Evolutionary conservation across 768 basidiomycete species (phyloP), one percentile per base, ranked within the genome.

Genomic region (Glaciozyma antarctica): DNA sequence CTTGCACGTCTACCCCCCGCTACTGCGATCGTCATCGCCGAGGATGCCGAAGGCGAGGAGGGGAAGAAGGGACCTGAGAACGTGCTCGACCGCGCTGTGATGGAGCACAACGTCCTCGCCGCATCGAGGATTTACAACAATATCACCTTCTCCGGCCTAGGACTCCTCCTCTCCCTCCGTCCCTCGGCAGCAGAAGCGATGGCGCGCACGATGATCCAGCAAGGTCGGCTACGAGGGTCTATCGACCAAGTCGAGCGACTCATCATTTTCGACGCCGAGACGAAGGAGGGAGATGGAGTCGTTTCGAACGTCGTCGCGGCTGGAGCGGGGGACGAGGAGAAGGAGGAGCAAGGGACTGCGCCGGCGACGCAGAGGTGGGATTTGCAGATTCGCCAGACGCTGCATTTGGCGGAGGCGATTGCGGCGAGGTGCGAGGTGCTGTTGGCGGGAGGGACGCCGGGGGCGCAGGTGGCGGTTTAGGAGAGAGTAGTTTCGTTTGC

Each of bases 161-260:
- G 95, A 26, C 84, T 88, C 1, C 79, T 98, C 21, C 81, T 99
- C 55, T 89, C 91, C 74, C 79, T 98, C 68, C 87, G 89, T 5
- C 88, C 94, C 19, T 87, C 87, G 32, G 91, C 90, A 21, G 94
- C 94, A 22, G 95, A 99, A 78, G 90, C 86, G 1, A 97, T 98
- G 88, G 93, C 94, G 15, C 83, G 94, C 60, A 89, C 88, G 75
- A 99, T 99, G 95, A 95, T 99, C 58, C 92, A 97, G 75, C 95
- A 99, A 77, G 88, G 90, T 13, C 86, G 95, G 62, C 86, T 88
- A 67, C 30, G 52, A 16, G 95, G 88, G 32, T 86, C 86, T 64
- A 94, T 99, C 64, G 95, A 99, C 75, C 95, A 99, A 75, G 91
- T 97, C 19, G 90, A 94, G 65, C 86, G 84, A 70, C 81, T 98